Base-by-base conservation (phyloP, 805 yeast species). In the Monosporozyma siamensis region DNA sequence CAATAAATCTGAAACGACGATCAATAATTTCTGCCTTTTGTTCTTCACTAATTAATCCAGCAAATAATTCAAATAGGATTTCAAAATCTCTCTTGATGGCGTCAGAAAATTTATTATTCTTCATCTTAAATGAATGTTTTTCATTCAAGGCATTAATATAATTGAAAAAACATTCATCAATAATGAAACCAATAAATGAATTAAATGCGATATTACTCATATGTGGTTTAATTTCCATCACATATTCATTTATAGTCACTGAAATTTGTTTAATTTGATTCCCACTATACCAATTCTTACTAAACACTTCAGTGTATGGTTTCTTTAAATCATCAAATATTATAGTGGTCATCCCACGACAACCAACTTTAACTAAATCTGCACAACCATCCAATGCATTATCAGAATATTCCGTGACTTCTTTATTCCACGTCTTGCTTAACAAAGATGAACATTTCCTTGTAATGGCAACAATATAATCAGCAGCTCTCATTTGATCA, bases 311-410 rank as follows among this genome's bases (percentile, higher is more conserved):
- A 4, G 74, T 67, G 45, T 80, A 74, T 3, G 85, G 82, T 4
- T 72, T 75, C 41, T 68, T 70, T 46, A 85, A 66, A 64, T 87
- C 95, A 52, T 80, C 82, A 55, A 80, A 74, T 41, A 86, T 80
- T 32, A 87, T 75, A 18, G 71, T 75, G 24, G 74, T 61, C 39
- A 78, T 55, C 7, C 72, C 77, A 44, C 64, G 65, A 40, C 82
- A 74, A 42, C 87, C 74, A 31, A 74, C 69, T 49, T 81, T 77
- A 22, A 87, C 84, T 24, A 85, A 77, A 46, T 76, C 78, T 6
- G 87, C 86, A 64, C 78, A 84, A 7, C 90, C 85, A 52, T 86
- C 94, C 43, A 81, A 75, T n/a, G 80, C 79, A 26, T 71, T 75
- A 41, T 75, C 78, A 43, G 84, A 67, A 11, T 73, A 69, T 2